A percentile compares a stretch with the other conserved stretches of the same genome.
These are phyloP conservation scores for Trebouxiophyceae sp. DNA, from an alignment of 163 green algal genomes.

Conservation along the genomic window DNA sequence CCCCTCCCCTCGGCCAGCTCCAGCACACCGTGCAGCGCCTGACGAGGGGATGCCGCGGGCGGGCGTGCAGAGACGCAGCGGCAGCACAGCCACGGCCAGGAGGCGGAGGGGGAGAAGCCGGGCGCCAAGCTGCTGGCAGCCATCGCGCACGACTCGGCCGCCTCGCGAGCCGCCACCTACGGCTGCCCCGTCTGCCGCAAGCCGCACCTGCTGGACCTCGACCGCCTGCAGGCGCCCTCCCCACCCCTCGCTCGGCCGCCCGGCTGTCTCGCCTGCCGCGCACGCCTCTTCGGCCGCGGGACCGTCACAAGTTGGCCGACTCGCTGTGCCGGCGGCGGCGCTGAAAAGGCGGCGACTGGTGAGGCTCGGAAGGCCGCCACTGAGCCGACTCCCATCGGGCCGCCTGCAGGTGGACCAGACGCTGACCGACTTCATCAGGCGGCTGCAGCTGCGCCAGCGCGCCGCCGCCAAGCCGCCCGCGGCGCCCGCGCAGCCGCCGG, in stretches of 20 bases:
- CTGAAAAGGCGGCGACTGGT: too few species aligned
- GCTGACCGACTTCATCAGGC: slow-evolving; percentile 51
- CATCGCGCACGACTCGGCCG: slow-evolving; percentile 10
- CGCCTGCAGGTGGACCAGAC: slow-evolving; percentile 60
- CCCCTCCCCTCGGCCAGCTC: too few species aligned
- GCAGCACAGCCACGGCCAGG: slow-evolving; percentile 1
- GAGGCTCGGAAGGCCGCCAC: too few species aligned
- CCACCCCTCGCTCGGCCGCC: too few species aligned
- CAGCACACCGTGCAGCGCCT: background rate
- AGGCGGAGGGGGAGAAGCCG: background rate
- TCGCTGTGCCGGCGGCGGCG: too few species aligned
- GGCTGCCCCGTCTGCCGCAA: slow-evolving; percentile 78
- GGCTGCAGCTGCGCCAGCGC: slow-evolving; percentile 12
- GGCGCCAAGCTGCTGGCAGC: background rate
- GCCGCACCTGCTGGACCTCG: slow-evolving; percentile 66
- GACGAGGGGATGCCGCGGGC: too few species aligned
- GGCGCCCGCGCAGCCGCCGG: background rate
- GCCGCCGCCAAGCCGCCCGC: too few species aligned
- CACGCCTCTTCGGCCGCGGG: too few species aligned
- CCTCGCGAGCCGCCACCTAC: slow-evolving; percentile 33
- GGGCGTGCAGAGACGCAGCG: too few species aligned
- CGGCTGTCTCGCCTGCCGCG: too few species aligned
- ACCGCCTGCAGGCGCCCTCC: slow-evolving; percentile 56
- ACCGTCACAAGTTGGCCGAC: too few species aligned
- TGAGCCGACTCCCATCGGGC: too few species aligned